Conservation (phyloP, 495 filamentous ascomycete genomes). For the Acidiella bohemica region DNA sequence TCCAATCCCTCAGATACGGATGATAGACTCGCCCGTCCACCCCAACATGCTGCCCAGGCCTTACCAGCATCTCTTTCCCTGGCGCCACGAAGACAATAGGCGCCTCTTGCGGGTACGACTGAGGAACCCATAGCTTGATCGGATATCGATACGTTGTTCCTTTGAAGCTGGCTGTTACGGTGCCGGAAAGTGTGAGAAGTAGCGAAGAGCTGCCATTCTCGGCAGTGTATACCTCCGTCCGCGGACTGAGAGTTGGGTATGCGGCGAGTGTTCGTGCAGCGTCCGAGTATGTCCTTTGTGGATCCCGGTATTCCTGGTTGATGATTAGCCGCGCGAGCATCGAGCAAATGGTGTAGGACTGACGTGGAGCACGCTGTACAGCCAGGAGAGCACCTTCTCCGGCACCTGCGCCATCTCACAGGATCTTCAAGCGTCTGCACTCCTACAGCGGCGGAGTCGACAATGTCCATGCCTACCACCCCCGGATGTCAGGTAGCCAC, state of each 20-base stretch:
- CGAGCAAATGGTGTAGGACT: neutral
- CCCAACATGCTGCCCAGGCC: constrained; percentile 87
- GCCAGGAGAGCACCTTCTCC: constrained; percentile 84
- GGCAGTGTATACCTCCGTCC: constrained; percentile 93
- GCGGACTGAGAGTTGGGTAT: constrained; percentile 72
- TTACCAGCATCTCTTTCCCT: constrained; percentile 73
- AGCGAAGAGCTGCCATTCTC: constrained; percentile 79
- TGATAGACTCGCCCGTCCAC: constrained; percentile 91
- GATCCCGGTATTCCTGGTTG: constrained; percentile 75
- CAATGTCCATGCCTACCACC: too few species aligned
- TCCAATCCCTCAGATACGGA: constrained; percentile 85
- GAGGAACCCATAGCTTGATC: constrained; percentile 88
- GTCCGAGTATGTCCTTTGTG: constrained; percentile 84
- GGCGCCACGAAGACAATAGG: constrained; percentile 83
- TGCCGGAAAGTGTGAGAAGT: constrained; percentile 74
- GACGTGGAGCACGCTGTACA: constrained; percentile 80
- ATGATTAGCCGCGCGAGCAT: constrained; percentile 7
- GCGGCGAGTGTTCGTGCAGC: constrained; percentile 68
- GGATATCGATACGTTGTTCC: constrained; percentile 85
- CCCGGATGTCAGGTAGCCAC: too few species aligned
- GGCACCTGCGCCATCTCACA: constrained; percentile 67
- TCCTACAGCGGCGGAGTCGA: too few species aligned
- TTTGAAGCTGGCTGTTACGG: constrained; percentile 75
- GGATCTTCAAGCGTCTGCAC: too few species aligned
- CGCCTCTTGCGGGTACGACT: constrained; percentile 72